Evolutionary conservation across 805 yeast species (phyloP), one percentile per base, ranked within the genome.

Genomic region (Sugiyamaella marilandica): DNA sequence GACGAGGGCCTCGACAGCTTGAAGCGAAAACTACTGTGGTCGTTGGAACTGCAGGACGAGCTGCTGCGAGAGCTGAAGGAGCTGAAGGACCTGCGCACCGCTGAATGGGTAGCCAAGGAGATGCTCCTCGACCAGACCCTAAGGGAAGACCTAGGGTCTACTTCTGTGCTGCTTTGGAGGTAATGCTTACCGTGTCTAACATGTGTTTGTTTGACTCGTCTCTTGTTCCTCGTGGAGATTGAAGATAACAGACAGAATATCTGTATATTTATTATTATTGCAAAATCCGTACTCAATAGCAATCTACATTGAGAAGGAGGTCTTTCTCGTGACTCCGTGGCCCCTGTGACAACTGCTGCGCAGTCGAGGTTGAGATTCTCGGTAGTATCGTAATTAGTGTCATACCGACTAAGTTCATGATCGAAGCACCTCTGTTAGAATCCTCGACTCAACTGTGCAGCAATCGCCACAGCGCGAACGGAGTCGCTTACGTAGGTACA

Each of bases 91-190:
- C 50, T 51, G 36, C 54, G 58, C 21, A 45, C 51, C 44, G 53
- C 53, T n/a, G 62, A 65, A 41, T 66, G 71, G 71, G 43, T 55
- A 8, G 65, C 60, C 24, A 72, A 72, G 53, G 76, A 72, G 60
- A 48, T 52, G 34, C 45, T 67, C 18, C 51, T 72, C 19, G 70
- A 71, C 53, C 41, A 57, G 47, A 55, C 68, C 32, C 35, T 71
- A 4, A 45, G 18, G 5, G 34, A 13, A 53, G 56, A 53, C 5
- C 24, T 49, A 5, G 41, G 39, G 13, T 4, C 16, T 13, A 21
- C 13, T 5, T 39, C 24, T 16, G 24, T 16, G 21, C 21, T 39
- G 19, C 24, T 14, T 16, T 39, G 43, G 37, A 10, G 9, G 16
- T 34, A 34, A 10, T n/a, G 9, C n/a, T n/a, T n/a, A n/a, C n/a